Evolutionary conservation across 2,329 filamentous ascomycete genomes (phyloP), one percentile per base, ranked within the genome.

Genomic region (Metarhizium humberi): DNA sequence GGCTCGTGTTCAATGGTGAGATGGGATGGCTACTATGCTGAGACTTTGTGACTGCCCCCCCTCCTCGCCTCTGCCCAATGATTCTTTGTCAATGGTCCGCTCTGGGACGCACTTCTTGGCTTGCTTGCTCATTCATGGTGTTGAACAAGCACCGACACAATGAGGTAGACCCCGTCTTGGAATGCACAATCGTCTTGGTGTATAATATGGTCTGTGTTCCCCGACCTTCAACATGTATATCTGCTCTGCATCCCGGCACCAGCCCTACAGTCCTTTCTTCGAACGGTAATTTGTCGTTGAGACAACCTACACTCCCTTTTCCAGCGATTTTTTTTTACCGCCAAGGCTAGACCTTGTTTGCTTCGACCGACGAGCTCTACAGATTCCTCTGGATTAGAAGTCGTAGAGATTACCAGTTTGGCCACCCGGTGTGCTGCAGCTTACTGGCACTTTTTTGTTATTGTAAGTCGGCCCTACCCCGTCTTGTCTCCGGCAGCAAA

Each of bases 271-370:
- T 47, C 34, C 43, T 30, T 61, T 57, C 58, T 62, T 62, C 58
- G 51, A 56, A 25, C 20, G 16, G 57, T 57, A 51, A 38, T 56
- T 60, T 57, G 61, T 64, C 66, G 65, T 69, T 66, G 64, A 66
- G 64, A 66, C 64, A 64, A 65, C 63, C 60, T 65, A 64, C 63
- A 58, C 58, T 62, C 64, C 61, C 55, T 63, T 40, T 51, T 38
- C 30, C 16, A 10, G 29, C 29, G 11, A 25, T 25, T 25, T 34
- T 34, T 52, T 58, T 59, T 59, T 56, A 59, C 59, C 61, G 55
- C 58, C 64, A 60, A 69, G 67, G 63, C 63, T 72, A 69, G 69
- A 65, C 73, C 72, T 72, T 63, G 58, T 60, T 63, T 55, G 54
- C 47, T 58, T 57, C 52, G 11, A 29, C 14, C 40, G 20, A 50